These are phyloP conservation scores for Sphagnurus paluster DNA, from an alignment of 1,284 basidiomycete species.

Conservation along the genomic window DNA sequence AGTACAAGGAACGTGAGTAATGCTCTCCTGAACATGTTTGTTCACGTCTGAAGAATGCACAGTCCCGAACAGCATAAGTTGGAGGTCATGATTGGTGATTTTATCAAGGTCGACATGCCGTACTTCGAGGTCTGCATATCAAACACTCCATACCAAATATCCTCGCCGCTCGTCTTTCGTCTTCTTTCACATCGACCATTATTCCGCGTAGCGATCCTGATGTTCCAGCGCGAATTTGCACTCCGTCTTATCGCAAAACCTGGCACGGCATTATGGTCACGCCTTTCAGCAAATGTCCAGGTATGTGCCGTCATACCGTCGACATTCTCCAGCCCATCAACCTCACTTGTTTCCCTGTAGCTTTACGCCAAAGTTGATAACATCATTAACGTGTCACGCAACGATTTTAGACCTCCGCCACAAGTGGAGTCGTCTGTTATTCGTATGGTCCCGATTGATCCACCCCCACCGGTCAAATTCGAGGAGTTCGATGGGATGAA, in stretches of 20 bases:
- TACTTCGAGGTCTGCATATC: conserved; percentile 99
- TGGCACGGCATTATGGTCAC: conserved; percentile 88
- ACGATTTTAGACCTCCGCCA: conserved; percentile 96
- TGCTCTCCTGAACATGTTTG: conserved; percentile 2
- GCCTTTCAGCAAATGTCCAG: conserved; percentile 95
- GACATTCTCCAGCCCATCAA: not conserved
- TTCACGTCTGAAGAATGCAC: conserved; percentile 4
- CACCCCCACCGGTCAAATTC: conserved; percentile 93
- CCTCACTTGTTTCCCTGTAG: conserved; percentile 21
- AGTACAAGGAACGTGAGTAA: conserved; percentile 94
- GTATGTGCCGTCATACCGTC: conserved; percentile 37
- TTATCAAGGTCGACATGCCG: conserved; percentile 94
- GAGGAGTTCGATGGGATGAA: conserved; percentile 98
- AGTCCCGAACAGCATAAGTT: conserved; percentile 96
- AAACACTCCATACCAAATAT: conserved; percentile 99
- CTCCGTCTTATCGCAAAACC: conserved; percentile 89
- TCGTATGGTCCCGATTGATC: conserved; percentile 89
- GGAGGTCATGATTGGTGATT: conserved; percentile 94
- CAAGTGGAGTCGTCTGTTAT: conserved; percentile 95
- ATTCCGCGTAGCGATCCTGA: conserved; percentile 93
- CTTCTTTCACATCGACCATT: conserved; percentile 95
- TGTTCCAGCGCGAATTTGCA: conserved; percentile 99
- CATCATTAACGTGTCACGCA: conserved; percentile 94
- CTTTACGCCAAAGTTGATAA: conserved; percentile 83
- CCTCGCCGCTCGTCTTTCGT: conserved; percentile 96